Evolutionary conservation across 257 asterid genomes (phyloP), one percentile per base, ranked within the genome.

Genomic region (Fraxinus excelsior): DNA sequence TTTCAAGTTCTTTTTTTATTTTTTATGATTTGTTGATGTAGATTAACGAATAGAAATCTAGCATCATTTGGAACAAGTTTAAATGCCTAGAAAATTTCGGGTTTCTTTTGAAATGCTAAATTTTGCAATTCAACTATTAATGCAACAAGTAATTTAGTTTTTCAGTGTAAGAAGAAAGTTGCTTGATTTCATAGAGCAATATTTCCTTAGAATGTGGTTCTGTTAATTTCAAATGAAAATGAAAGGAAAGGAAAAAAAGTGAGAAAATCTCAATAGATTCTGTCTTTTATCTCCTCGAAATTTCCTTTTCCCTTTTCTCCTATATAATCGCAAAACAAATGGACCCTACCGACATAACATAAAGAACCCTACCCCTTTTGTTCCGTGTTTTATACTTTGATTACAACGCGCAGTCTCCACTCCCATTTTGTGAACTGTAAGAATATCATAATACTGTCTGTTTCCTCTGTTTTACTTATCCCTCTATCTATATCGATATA

Each of bases 1-100:
- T 78, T 49, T 77, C 44, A 44, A 38, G n/a, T 82, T 70, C 72
- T 31, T 44, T 8, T 73, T 83, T 70, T 35, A 14, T 49, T 28
- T 51, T 60, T 14, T 19, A n/a, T 25, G 34, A 14, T 25, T 74
- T 2, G 49, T 44, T 35, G 32, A 11, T 2, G 12, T 49, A 21
- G 35, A n/a, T 53, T 58, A 71, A 7, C 4, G 12, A 12, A 21
- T 5, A 7, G 19, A 10, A 12, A 23, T 1, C 2, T 16, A 12
- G 29, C 4, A 34, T 2, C 56, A 51, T 23, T 28, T 0, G 53
- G 4, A 13, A 13, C 53, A 46, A 16, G 58, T 46, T 46, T 46
- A 46, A 46, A 16, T 46, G 58, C 58, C 58, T 46, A 16, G 58
- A n/a, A 46, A 46, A 14, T 16, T 16, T 46, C 13, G 16, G 58